These are phyloP conservation scores for Aspergillus sp. DNA, from an alignment of 2,329 filamentous ascomycete species.

Conservation along the genomic window DNA sequence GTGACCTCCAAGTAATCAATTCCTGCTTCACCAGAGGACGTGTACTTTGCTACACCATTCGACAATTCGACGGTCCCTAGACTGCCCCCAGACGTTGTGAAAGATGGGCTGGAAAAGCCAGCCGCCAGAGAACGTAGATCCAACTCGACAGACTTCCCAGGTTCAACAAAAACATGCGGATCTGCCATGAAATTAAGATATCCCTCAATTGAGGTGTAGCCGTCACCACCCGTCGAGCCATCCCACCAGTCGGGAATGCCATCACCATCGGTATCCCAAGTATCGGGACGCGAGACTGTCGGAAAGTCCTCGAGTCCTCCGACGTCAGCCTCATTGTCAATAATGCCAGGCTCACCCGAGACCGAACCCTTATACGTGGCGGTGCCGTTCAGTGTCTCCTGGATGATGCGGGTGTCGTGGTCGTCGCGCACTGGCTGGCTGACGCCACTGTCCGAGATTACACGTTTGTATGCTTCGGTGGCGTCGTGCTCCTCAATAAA, in stretches of 20 bases:
- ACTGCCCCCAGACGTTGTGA: neutral
- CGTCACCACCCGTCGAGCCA: slow-evolving; percentile 5
- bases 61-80: neutral
- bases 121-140: neutral
- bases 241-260: slow-evolving; percentile 13
- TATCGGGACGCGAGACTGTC: neutral
- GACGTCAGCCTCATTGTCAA: slow-evolving; percentile 9
- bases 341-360: slow-evolving; percentile 5
- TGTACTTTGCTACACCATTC: neutral
- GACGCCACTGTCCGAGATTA: slow-evolving; percentile 8
- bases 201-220: slow-evolving; percentile 8
- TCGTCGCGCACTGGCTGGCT: slow-evolving; percentile 4
- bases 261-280: slow-evolving; percentile 8
- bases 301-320: slow-evolving; percentile 10
- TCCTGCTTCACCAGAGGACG: neutral
- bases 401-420: slow-evolving; percentile 9
- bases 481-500: slow-evolving; percentile 9
- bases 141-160: neutral
- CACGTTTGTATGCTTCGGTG: slow-evolving; percentile 10
- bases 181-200: slow-evolving; percentile 12
- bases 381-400: slow-evolving; percentile 8
- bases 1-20: neutral
- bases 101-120: neutral
- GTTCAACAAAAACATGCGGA: slow-evolving; percentile 4
- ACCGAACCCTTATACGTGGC: slow-evolving; percentile 6